Base-by-base conservation (phyloP, 129 eudicot genomes). In the Erigeron canadensis region DNA sequence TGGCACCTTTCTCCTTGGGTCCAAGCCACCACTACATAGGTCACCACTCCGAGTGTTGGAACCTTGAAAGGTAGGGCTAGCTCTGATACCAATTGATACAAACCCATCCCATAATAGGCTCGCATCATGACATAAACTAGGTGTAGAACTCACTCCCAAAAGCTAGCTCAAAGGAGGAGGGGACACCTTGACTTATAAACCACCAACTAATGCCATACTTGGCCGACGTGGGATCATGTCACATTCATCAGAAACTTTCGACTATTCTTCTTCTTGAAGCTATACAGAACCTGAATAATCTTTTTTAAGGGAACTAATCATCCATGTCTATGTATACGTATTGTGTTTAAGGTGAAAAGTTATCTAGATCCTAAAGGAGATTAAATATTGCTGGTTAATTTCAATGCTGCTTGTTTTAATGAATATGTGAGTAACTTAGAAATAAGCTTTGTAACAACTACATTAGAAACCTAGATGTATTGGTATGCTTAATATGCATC, bases 351-450 rank as follows among this genome's bases (percentile, higher is more conserved):
- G 60, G 2, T n/a, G 37, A 60, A 28, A 45, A 59, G 34, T 56
- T 1, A 46, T 47, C 3, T 4, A 8, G 10, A 6, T 7, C 11
- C 54, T 12, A 4, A n/a, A 47, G 5, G n/a, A 4, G 10, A 60
- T 11, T 21, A 65, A 6, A 44, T 44, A 65, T 64, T 64, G 48
- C 50, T 64, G 34, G 12, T 23, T 6, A 28, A 43, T 45, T 54
- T 70, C 13, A 70, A 21, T 53, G 18, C 4, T 53, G 63, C 38
- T 40, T 28, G 72, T 28, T 67, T 8, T 28, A 23, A 22, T 68
- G 19, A 37, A 18, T 10, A 3, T 11, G 10, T 53, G 48, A 16
- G 39, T 17, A 69, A 69, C 48, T 17, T 9, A 28, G 41, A 23
- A 47, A 46, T 46, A 15, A 46, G 23, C 6, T 7, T 3, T 46